Evolutionary conservation across 306 rosid genomes (phyloP).

Genomic region (Senna siamea): DNA sequence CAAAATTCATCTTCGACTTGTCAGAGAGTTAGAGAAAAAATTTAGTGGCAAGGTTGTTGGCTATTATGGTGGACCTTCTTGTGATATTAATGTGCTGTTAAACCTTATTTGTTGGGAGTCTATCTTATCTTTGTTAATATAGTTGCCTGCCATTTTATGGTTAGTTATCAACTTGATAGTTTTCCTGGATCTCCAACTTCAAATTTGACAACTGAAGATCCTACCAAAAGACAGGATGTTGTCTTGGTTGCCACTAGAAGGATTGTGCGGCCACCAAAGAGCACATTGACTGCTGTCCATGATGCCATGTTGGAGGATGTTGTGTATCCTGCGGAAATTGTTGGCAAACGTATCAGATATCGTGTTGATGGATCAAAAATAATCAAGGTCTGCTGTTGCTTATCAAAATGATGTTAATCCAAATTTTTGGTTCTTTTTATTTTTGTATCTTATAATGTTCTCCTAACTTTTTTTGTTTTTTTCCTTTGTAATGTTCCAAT

Average conservation of each 20-base stretch:
- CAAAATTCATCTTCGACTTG: constrained; percentile 70
- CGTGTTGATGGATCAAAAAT: constrained; percentile 68
- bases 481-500: neutral
- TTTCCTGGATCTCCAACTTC: neutral
- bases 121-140: neutral
- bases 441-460: neutral
- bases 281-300: constrained; percentile 74
- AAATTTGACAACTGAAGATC: neutral
- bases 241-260: constrained; percentile 69
- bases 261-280: constrained; percentile 78
- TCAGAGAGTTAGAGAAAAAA: constrained; percentile 72
- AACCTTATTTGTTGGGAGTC: neutral
- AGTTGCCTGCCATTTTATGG: neutral
- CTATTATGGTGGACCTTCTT: too few species aligned
- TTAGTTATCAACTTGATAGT: neutral
- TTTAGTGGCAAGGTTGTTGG: constrained; percentile 83
- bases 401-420: too few species aligned
- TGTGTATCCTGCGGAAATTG: constrained; percentile 72
- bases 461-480: neutral
- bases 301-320: constrained; percentile 75
- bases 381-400: constrained; percentile 55
- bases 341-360: constrained; percentile 62
- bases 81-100: neutral
- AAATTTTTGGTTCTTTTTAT: neutral
- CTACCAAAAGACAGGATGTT: constrained; percentile 56